Evolutionary conservation across 441 rosid genomes (phyloP).

Genomic region (Gossypium schwendimanii): DNA sequence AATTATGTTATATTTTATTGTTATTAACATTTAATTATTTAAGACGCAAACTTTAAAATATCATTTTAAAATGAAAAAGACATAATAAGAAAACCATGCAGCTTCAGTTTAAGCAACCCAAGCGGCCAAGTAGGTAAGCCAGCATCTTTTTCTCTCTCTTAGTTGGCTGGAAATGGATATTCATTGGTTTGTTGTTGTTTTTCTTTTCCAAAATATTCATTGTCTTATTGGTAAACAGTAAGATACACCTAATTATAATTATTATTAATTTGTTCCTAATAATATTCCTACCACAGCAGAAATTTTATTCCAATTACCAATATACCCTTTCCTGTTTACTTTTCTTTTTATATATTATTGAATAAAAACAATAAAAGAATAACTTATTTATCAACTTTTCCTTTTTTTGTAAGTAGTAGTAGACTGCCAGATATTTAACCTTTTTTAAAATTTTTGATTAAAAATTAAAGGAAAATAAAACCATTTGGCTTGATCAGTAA

Average conservation of each 20-base stretch:
- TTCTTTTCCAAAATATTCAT: neutral
- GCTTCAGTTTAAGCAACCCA: constrained; percentile 9
- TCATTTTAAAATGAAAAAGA: no score
- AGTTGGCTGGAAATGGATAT: constrained; percentile 20
- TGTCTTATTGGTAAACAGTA: constrained; percentile 10
- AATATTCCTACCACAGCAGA: neutral
- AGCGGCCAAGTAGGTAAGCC: constrained; percentile 15
- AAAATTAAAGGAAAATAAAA: no score
- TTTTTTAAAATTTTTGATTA: no score
- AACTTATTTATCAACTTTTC: no score
- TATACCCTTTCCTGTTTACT: neutral
- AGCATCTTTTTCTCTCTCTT: constrained; percentile 5
- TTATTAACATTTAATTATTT: no score
- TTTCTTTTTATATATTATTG: neutral
- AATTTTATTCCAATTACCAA: neutral
- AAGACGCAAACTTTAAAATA: no score
- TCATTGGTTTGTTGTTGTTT: neutral
- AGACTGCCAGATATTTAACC: no score
- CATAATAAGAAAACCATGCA: neutral
- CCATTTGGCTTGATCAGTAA: no score
- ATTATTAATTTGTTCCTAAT: neutral
- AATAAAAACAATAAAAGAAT: no score
- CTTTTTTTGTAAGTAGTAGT: no score
- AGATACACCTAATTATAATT: constrained; percentile 26
- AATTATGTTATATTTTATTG: no score